Evolutionary conservation across 495 filamentous ascomycete species (phyloP).

Genomic region (Letharia columbiana): DNA sequence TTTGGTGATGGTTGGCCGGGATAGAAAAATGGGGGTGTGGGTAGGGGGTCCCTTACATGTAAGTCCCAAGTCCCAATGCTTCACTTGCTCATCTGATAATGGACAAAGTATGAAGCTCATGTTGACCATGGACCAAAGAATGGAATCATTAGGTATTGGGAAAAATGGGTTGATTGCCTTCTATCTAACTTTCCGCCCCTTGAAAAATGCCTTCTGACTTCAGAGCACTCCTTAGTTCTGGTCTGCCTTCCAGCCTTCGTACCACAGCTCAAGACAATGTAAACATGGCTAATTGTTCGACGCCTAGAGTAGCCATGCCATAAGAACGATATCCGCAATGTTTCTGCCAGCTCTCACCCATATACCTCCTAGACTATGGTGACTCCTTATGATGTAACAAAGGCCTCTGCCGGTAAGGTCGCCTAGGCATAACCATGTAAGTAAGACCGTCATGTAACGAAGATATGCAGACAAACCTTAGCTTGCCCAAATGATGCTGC

Average conservation of each 20-base stretch:
- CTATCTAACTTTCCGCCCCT: background rate
- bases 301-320: background rate
- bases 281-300: background rate
- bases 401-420: background rate
- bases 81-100: background rate
- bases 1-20: too few species aligned
- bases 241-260: background rate
- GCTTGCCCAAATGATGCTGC: constrained; percentile 51
- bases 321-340: background rate
- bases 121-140: background rate
- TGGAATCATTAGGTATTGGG: background rate
- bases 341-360: background rate
- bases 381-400: background rate
- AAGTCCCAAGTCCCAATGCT: background rate
- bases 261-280: background rate
- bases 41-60: too few species aligned
- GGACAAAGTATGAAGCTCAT: background rate
- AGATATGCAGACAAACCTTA: constrained; percentile 18
- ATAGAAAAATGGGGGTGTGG: too few species aligned
- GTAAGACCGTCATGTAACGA: background rate
- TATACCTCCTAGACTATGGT: background rate
- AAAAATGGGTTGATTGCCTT: background rate
- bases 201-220: background rate
- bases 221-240: background rate
- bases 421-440: background rate